Percentiles rank a stretch among this genome's conserved stretches.
Conservation (phyloP, 1,284 basidiomycete species). For the Ustilago xerochloae region DNA sequence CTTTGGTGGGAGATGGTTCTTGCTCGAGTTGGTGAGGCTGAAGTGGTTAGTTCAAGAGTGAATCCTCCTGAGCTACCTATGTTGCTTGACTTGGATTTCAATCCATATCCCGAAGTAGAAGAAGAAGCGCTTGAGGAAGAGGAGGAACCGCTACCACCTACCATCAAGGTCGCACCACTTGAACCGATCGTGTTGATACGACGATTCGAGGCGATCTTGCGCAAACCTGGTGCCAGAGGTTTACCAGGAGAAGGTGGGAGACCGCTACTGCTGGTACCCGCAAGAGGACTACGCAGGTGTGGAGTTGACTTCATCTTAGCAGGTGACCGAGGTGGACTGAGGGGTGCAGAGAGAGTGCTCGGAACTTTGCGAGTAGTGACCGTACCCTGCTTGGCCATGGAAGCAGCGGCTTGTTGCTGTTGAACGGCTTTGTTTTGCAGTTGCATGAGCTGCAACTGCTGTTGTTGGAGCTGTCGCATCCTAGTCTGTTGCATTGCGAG, state of each 20-base stretch:
- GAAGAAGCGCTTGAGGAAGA: slow-evolving; percentile 26
- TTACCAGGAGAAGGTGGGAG: slow-evolving; percentile 26
- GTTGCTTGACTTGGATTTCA: slow-evolving; percentile 16
- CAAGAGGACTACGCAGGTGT: slow-evolving; percentile 30
- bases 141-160: slow-evolving; percentile 5
- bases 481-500: slow-evolving; percentile 27
- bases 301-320: slow-evolving; percentile 53
- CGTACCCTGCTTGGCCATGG: slow-evolving; percentile 2
- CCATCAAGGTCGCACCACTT: slow-evolving; percentile 1
- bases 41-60: slow-evolving; percentile 38
- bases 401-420: slow-evolving; percentile 5
- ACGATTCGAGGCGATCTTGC: slow-evolving; percentile 53
- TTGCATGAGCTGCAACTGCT: slow-evolving; percentile 32
- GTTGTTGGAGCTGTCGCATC: slow-evolving; percentile 41
- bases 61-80: slow-evolving; percentile 15
- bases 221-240: slow-evolving; percentile 19
- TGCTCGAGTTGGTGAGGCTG: slow-evolving; percentile 31
- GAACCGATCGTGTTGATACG: slow-evolving; percentile 22
- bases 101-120: slow-evolving; percentile 11
- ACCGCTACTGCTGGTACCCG: neutral
- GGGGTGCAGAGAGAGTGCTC: slow-evolving; percentile 22
- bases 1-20: slow-evolving; percentile 39
- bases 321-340: slow-evolving; percentile 43
- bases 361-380: slow-evolving; percentile 30
- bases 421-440: slow-evolving; percentile 15